These are phyloP conservation scores for Malassezia sympodialis DNA, from an alignment of 1,284 basidiomycete species.

Conservation along the genomic window DNA sequence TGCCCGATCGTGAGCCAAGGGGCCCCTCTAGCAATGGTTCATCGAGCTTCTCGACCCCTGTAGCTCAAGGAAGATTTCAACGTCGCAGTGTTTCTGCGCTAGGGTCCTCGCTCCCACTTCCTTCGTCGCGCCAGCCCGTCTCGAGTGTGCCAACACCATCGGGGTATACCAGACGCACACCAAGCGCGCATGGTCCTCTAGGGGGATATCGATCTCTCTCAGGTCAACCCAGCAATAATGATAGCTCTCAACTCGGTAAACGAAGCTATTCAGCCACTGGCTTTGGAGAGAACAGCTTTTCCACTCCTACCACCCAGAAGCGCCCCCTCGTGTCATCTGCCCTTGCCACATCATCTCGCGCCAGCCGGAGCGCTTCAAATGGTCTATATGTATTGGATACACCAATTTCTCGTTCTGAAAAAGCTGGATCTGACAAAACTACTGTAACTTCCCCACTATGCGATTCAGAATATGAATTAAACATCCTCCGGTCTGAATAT, in stretches of 20 bases:
- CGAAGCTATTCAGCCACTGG: constrained; percentile 4
- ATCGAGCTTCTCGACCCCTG: neutral
- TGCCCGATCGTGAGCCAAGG: neutral
- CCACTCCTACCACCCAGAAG: constrained; percentile 15
- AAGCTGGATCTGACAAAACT: neutral
- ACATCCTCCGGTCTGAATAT: constrained; percentile 28
- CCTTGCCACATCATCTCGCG: constrained; percentile 23
- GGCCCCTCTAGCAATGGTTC: neutral
- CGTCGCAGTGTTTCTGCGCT: constrained; percentile 6
- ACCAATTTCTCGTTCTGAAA: constrained; percentile 17
- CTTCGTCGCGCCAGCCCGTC: neutral
- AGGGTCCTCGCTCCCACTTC: constrained; percentile 9
- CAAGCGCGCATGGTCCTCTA: constrained; percentile 3
- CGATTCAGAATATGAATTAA: constrained; percentile 23
- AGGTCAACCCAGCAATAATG: neutral
- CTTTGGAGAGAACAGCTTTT: constrained; percentile 4
- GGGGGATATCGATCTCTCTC: constrained; percentile 12
- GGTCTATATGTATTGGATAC: constrained; percentile 17
- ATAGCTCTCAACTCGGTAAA: constrained; percentile 4
- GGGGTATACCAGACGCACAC: neutral
- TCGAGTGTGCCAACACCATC: neutral
- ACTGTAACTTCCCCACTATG: neutral
- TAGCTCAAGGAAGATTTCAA: neutral
- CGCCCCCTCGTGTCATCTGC: constrained; percentile 20
- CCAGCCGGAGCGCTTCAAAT: constrained; percentile 10